Base-by-base conservation (phyloP, 2,329 filamentous ascomycete genomes). In the Dryadomyces quercus-mongolicae region DNA sequence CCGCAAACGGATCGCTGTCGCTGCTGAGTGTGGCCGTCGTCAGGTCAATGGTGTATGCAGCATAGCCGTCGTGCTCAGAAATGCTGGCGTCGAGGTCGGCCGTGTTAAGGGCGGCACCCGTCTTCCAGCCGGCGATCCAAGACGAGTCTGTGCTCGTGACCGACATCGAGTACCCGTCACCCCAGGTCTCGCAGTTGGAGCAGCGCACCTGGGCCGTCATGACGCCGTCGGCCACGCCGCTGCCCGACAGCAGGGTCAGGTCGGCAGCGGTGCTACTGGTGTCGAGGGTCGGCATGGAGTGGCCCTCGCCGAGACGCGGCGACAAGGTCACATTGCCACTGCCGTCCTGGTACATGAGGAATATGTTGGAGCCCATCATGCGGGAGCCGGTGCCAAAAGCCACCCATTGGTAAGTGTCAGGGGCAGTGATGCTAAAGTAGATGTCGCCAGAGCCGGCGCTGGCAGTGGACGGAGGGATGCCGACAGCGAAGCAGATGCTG, bases 201-300 rank as follows among this genome's bases (percentile, higher is more conserved):
- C 80, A 81, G 43, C 65, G 64, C 48, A 85, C 68, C 60, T 85
- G 85, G 59, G 82, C 82, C 5, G 74, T 70, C 74, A 85, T 82
- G 21, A 69, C 67, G 53, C 68, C 61, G 51, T 70, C 66, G 22
- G 64, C 61, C 45, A 85, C 68, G 42, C 81, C 82, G 48, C 78
- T 84, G 50, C 82, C 81, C 0, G 67, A 72, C 2, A 85, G 71
- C 4, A 85, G 70, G 40, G 75, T 70, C 21, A 84, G 64, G 36
- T 71, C 66, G 22, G 70, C 68, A 6, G 70, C 66, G 1, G 64
- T 60, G 51, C 65, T 63, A 53, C 61, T 62, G 1, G 67, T 68
- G 64, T 77, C 74, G 44, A 68, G 62, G 25, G 65, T 49, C 0
- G 82, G 82, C 68, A 70, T 65, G 40, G 64, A 58, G 58, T 84